phyloP scores from a whole-genome alignment of 352 stramenopile genomes.

The Globisporangium sylvaticum region DNA sequence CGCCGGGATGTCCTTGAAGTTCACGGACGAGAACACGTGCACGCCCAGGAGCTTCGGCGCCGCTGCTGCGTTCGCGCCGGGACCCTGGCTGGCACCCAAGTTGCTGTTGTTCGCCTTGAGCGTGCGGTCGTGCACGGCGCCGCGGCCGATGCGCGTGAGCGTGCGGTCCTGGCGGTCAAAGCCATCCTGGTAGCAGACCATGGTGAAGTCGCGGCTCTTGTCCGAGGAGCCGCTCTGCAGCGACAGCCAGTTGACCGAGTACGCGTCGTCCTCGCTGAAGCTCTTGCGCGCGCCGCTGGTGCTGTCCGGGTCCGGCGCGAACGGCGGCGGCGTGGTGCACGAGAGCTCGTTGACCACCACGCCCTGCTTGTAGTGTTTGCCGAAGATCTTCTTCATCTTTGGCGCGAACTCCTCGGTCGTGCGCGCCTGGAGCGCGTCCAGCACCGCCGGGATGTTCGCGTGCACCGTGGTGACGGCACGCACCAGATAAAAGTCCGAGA shows the following conservation, averaged over 20 bases:
- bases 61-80: neutral
- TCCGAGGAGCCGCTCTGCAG: slow-evolving; percentile 39
- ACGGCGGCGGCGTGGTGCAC: slow-evolving; percentile 51
- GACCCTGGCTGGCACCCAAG: neutral
- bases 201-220: slow-evolving; percentile 53
- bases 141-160: slow-evolving; percentile 25
- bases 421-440: slow-evolving; percentile 41
- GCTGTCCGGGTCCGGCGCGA: slow-evolving; percentile 30
- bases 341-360: slow-evolving; percentile 62
- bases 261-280: slow-evolving; percentile 61
- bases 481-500: slow-evolving; percentile 65
- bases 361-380: slow-evolving; percentile 42
- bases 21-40: slow-evolving; percentile 55
- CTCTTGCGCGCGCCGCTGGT: slow-evolving; percentile 17
- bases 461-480: slow-evolving; percentile 55
- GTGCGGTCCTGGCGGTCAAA: slow-evolving; percentile 41
- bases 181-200: slow-evolving; percentile 69
- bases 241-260: slow-evolving; percentile 64
- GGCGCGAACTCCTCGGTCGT: slow-evolving; percentile 43
- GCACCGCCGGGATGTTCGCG: slow-evolving; percentile 36
- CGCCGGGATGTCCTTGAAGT: slow-evolving; percentile 58
- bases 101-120: slow-evolving; percentile 2
- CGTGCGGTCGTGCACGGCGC: slow-evolving; percentile 16
- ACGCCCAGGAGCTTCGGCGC: slow-evolving; percentile 41
- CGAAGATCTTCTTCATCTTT: slow-evolving; percentile 60